Conservation (phyloP, 2,329 filamentous ascomycete species). For the Cercospora sojina region DNA sequence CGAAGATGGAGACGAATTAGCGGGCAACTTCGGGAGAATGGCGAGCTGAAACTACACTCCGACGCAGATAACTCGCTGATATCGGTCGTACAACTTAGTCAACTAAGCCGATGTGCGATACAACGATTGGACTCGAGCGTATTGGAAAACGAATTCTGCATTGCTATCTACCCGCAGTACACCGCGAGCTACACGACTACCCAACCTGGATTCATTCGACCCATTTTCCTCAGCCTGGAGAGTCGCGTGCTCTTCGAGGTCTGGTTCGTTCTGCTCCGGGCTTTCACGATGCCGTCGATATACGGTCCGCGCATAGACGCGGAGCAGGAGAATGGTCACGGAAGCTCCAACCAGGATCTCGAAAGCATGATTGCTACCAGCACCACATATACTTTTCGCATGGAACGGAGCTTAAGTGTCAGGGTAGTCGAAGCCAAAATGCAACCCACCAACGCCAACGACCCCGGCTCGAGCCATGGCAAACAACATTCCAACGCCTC, state of each 20-base stretch:
- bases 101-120: conserved; percentile 84
- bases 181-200: conserved; percentile 66
- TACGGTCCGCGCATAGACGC: conserved; percentile 59
- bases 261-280: conserved; percentile 89
- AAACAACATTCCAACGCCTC: conserved; percentile 18
- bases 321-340: conserved; percentile 25
- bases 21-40: conserved; percentile 91
- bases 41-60: conserved; percentile 85
- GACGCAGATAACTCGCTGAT: conserved; percentile 80
- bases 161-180: conserved; percentile 94
- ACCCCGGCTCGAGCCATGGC: conserved; percentile 21
- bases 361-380: conserved; percentile 36
- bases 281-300: conserved; percentile 87
- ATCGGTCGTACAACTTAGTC: conserved; percentile 80
- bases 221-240: conserved; percentile 85
- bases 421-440: conserved; percentile 64
- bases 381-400: conserved; percentile 62
- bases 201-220: conserved; percentile 72
- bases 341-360: conserved; percentile 23
- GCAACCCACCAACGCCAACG: conserved; percentile 36
- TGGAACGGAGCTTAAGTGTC: conserved; percentile 61
- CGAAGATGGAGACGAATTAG: conserved; percentile 84
- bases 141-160: conserved; percentile 86
- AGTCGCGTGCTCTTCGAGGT: conserved; percentile 90
- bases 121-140: conserved; percentile 89